Evolutionary conservation across 2,329 filamentous ascomycete species (phyloP).

Genomic region (Endoconidiophora laricicola): DNA sequence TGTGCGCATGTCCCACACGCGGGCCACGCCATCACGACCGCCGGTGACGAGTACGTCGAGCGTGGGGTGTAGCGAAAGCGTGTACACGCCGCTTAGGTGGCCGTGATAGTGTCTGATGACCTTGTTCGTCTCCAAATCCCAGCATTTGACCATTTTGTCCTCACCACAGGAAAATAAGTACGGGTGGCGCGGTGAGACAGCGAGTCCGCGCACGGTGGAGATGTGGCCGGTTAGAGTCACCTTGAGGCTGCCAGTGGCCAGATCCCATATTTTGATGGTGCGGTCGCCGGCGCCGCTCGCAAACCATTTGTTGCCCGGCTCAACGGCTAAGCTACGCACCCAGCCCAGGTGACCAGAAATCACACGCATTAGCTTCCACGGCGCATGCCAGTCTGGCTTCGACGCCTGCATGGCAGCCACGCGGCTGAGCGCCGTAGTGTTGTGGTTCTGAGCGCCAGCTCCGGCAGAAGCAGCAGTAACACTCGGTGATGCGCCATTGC

Average conservation of each 20-base stretch:
- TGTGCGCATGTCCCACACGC: constrained; percentile 98
- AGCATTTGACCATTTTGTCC: constrained; percentile 99
- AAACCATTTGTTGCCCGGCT: constrained; percentile 96
- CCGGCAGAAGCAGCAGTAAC: constrained; percentile 1
- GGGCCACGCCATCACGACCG: constrained; percentile 80
- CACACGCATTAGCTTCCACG: constrained; percentile 96
- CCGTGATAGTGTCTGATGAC: constrained; percentile 97
- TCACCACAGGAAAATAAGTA: constrained; percentile 97
- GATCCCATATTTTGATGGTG: constrained; percentile 97
- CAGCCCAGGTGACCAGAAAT: constrained; percentile 93
- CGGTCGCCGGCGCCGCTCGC: constrained; percentile 87
- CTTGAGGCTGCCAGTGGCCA: constrained; percentile 70
- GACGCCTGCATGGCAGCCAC: constrained; percentile 24
- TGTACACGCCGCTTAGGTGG: constrained; percentile 90
- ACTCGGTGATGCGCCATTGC: neutral
- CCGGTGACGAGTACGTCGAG: constrained; percentile 90
- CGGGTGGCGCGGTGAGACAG: constrained; percentile 81
- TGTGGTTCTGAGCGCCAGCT: constrained; percentile 12
- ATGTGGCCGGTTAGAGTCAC: constrained; percentile 89
- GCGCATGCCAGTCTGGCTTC: constrained; percentile 89
- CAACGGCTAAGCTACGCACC: constrained; percentile 78
- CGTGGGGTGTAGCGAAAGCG: constrained; percentile 79
- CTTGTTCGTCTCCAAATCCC: constrained; percentile 99
- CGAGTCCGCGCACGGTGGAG: constrained; percentile 78
- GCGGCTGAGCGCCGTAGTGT: constrained; percentile 17